Evolutionary conservation across 73 alveolate species (phyloP).

Genomic region (Uronychia setigera): DNA sequence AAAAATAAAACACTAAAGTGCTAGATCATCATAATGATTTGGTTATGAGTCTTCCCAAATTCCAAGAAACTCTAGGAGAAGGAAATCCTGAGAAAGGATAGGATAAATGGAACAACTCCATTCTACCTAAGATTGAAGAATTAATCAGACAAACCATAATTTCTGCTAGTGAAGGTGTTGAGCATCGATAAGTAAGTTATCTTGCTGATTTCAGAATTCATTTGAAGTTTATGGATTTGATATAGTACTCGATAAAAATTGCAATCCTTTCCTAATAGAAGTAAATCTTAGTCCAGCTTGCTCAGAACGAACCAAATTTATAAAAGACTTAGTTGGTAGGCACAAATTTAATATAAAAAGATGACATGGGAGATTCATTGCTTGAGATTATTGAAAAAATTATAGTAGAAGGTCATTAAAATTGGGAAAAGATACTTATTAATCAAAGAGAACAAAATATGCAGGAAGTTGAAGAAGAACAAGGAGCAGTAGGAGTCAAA

Average conservation of each 20-base stretch:
- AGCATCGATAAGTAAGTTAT: constrained; percentile 13
- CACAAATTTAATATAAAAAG: not conserved
- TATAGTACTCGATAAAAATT: constrained; percentile 60
- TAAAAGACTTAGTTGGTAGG: constrained; percentile 54
- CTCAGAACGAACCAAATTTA: constrained; percentile 71
- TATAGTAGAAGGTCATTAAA: not conserved
- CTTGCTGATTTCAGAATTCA: constrained; percentile 12
- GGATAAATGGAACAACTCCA: constrained; percentile 29
- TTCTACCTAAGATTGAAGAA: constrained; percentile 50
- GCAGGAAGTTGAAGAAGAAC: not conserved
- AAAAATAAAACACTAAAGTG: constrained; percentile 69
- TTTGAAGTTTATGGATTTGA: constrained; percentile 85
- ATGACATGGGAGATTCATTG: constrained; percentile 68
- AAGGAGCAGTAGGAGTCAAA: too few species aligned
- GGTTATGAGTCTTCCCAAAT: constrained; percentile 79
- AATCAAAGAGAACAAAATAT: constrained; percentile 1
- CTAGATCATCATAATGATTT: constrained; percentile 67
- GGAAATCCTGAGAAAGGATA: constrained; percentile 13
- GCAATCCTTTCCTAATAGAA: constrained; percentile 73
- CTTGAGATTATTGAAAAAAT: constrained; percentile 52
- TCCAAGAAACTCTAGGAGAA: constrained; percentile 73
- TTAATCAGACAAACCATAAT: constrained; percentile 48
- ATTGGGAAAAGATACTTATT: not conserved
- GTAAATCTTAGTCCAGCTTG: constrained; percentile 85
- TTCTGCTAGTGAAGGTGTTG: constrained; percentile 45